A percentile compares a stretch with the other conserved stretches of the same genome.
phyloP scores from a whole-genome alignment of 306 rosid species.

The Oemleria cerasiformis region DNA sequence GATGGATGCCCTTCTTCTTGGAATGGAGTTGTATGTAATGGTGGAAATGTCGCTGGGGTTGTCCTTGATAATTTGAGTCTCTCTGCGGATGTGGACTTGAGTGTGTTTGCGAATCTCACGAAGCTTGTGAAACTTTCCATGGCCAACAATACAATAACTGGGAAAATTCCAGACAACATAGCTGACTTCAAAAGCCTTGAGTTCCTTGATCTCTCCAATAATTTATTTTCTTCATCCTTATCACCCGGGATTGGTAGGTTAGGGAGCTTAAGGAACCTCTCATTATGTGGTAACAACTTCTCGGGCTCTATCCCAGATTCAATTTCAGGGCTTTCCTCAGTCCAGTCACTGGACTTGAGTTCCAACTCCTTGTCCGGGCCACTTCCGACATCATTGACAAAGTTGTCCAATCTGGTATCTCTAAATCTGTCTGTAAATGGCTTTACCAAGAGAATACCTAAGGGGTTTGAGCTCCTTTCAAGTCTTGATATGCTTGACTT shows the following conservation, averaged over 20 bases:
- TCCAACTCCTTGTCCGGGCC: slow-evolving; percentile 68
- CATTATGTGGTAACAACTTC: slow-evolving; percentile 84
- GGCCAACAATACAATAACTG: slow-evolving; percentile 75
- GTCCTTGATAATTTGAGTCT: slow-evolving; percentile 77
- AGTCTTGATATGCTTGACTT: slow-evolving; percentile 73
- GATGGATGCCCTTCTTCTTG: slow-evolving; percentile 98
- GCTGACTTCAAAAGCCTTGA: slow-evolving; percentile 69
- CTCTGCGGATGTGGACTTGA: slow-evolving; percentile 77
- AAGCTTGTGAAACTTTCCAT: slow-evolving; percentile 81
- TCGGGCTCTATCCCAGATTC: slow-evolving; percentile 74
- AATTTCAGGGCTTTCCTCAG: slow-evolving; percentile 58
- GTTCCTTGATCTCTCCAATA: slow-evolving; percentile 77
- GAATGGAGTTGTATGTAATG: slow-evolving; percentile 89
- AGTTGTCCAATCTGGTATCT: slow-evolving; percentile 52
- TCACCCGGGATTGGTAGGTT: slow-evolving; percentile 58
- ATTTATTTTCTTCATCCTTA: slow-evolving; percentile 65
- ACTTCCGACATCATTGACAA: slow-evolving; percentile 56
- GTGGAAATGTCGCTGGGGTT: slow-evolving; percentile 94
- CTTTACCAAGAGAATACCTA: slow-evolving; percentile 65
- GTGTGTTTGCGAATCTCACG: slow-evolving; percentile 69
- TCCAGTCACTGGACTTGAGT: slow-evolving; percentile 82
- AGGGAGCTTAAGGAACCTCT: slow-evolving; percentile 62
- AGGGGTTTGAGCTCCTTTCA: slow-evolving; percentile 66
- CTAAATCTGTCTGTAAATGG: slow-evolving; percentile 72
- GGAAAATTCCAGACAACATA: slow-evolving; percentile 57